phyloP scores from a whole-genome alignment of 164 flowering plant species.

The Umbellularia californica region DNA sequence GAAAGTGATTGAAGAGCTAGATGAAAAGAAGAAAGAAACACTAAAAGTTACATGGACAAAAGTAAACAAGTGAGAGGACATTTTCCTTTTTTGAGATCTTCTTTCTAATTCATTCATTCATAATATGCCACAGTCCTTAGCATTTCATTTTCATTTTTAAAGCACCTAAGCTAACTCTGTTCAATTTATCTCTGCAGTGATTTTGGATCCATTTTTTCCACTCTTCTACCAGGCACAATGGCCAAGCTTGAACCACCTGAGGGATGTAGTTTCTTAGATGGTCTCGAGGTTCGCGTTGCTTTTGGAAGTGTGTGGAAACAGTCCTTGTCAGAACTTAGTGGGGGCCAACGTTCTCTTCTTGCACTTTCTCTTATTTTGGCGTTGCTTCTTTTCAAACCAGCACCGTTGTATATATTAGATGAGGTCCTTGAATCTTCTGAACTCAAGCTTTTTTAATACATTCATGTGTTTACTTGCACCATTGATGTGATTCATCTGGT shows the following conservation, averaged over 20 bases:
- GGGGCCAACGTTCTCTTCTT: slow-evolving; percentile 92
- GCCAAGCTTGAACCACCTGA: slow-evolving; percentile 97
- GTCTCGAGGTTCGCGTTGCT: slow-evolving; percentile 97
- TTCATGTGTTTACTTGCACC: neutral
- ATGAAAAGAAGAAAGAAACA: slow-evolving; percentile 98
- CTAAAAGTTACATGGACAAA: slow-evolving; percentile 92
- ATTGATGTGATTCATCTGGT: neutral
- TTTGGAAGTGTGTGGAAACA: slow-evolving; percentile 99
- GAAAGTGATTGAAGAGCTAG: slow-evolving; percentile 93
- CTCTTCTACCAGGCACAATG: slow-evolving; percentile 88
- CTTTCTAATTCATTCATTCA: neutral
- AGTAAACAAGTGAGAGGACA: slow-evolving; percentile 65
- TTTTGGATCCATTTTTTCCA: slow-evolving; percentile 97
- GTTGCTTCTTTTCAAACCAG: slow-evolving; percentile 96
- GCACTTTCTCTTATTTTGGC: slow-evolving; percentile 95
- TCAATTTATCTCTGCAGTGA: slow-evolving; percentile 43
- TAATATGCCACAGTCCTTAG: neutral
- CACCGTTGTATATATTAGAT: slow-evolving; percentile 94
- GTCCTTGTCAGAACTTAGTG: slow-evolving; percentile 96
- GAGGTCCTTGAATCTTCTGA: slow-evolving; percentile 51
- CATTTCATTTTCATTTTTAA: neutral
- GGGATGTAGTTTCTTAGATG: slow-evolving; percentile 93
- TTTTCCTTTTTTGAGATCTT: neutral
- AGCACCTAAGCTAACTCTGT: neutral
- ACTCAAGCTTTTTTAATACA: neutral